Percentiles rank a stretch among this genome's conserved stretches.
Conservation (phyloP, 495 filamentous ascomycete genomes). For the Trichoderma erinaceum region DNA sequence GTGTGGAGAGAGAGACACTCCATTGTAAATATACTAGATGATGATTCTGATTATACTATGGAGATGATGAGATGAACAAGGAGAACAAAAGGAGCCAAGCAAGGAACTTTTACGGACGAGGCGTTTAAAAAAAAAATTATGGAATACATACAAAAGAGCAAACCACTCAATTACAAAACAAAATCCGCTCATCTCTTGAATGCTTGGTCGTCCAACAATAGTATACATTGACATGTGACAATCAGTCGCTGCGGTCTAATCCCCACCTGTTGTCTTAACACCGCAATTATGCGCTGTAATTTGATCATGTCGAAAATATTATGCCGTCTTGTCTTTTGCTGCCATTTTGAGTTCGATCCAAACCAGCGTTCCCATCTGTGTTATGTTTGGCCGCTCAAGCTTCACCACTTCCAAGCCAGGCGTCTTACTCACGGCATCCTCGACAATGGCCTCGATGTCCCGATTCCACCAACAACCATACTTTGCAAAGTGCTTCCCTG, state of each 20-base stretch:
- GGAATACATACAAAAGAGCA: slow-evolving; percentile 11
- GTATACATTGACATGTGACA: neutral
- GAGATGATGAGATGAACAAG: slow-evolving; percentile 4
- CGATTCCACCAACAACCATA: slow-evolving; percentile 98
- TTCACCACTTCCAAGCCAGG: slow-evolving; percentile 74
- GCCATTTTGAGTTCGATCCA: slow-evolving; percentile 39
- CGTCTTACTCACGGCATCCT: slow-evolving; percentile 41
- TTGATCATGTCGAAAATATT: neutral
- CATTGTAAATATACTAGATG: slow-evolving; percentile 12
- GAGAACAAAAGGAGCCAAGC: neutral
- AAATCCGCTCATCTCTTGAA: neutral
- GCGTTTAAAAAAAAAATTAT: neutral
- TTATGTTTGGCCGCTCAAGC: slow-evolving; percentile 55
- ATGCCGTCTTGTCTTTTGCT: neutral
- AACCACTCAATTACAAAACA: slow-evolving; percentile 2
- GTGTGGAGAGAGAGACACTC: neutral
- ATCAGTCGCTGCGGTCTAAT: neutral
- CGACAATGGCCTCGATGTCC: slow-evolving; percentile 75
- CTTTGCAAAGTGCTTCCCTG: slow-evolving; percentile 67
- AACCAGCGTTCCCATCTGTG: slow-evolving; percentile 63
- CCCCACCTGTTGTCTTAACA: too few species aligned
- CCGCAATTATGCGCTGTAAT: neutral
- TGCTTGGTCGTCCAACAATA: neutral
- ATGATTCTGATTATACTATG: neutral
- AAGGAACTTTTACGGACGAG: neutral